Base-by-base conservation (phyloP, 176 grass and related monocot genomes). In the maize (Zea mays) region DNA sequence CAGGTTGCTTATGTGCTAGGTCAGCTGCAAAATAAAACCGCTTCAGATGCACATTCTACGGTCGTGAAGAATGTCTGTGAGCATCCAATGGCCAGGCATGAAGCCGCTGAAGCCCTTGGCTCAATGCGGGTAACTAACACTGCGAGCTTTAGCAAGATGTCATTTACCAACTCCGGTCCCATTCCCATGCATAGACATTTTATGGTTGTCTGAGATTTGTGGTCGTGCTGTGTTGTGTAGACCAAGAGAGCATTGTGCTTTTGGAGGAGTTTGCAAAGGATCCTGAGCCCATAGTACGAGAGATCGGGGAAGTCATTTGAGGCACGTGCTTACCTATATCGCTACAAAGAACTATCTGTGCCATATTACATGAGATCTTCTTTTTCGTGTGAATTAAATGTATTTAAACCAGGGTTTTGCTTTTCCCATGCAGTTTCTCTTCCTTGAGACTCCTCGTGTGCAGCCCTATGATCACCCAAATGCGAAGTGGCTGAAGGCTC, bases 11-110 rank as follows among this genome's bases (percentile, higher is more conserved):
- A 94, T 81, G 95, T 98, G 8, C 81, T 98, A 49, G 95, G 91
- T 72, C 95, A 94, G 67, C 88, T 94, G 65, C 95, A 94, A 74
- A 92, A 98, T 21, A 94, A 92, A 77, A 71, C 61, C 44, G 89
- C 95, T 87, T 94, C 95, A 61, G 77, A 83, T 80, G 87, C 87
- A 69, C 95, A 94, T 67, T 88, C 85, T 37, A 78, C 65, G n/a
- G 77, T 98, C 10, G 83, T 98, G 15, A 79, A 85, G 81, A 84
- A 98, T 68, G 81, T 84, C 15, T 71, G 82, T 72, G 95, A 98
- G 77, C 95, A 98, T 79, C 89, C 95, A 19, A 98, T 98, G 95
- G 95, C 94, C 71, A 91, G 95, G 27, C 89, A 94, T 75, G 95
- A 97, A 86, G 95, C 91, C 51, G 95, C 95, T 10, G 95, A 97